Evolutionary conservation across 805 yeast genomes (phyloP).

Genomic region (Blastobotrys terrestris): DNA sequence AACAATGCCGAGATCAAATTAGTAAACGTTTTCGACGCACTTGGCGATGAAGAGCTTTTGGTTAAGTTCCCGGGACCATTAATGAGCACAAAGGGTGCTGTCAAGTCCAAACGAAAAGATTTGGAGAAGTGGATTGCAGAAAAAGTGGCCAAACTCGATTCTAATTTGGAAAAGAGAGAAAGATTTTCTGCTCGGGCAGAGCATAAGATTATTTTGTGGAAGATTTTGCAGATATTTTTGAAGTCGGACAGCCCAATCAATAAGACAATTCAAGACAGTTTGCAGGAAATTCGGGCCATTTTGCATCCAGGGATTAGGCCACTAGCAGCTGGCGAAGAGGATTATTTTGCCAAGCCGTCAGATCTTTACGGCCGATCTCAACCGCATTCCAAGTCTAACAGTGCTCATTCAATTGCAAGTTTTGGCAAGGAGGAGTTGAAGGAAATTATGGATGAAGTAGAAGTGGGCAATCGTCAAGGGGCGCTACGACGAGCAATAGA

Average conservation of each 20-base stretch:
- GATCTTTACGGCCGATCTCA: slow-evolving; percentile 6
- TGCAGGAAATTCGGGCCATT: slow-evolving; percentile 17
- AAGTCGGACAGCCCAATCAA: slow-evolving; percentile 27
- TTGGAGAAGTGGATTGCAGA: slow-evolving; percentile 61
- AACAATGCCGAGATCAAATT: slow-evolving; percentile 28
- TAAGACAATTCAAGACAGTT: slow-evolving; percentile 24
- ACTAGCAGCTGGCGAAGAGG: slow-evolving; percentile 13
- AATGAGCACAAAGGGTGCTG: slow-evolving; percentile 33
- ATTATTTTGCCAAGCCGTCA: slow-evolving; percentile 8
- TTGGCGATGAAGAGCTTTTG: slow-evolving; percentile 27
- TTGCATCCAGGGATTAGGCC: slow-evolving; percentile 21
- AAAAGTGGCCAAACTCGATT: slow-evolving; percentile 24
- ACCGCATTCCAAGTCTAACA: neutral
- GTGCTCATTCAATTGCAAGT: slow-evolving; percentile 4
- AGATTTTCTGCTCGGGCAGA: slow-evolving; percentile 22
- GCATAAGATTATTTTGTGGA: slow-evolving; percentile 28
- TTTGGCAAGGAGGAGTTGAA: slow-evolving; percentile 18
- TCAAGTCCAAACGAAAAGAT: slow-evolving; percentile 57
- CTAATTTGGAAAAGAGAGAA: slow-evolving; percentile 3
- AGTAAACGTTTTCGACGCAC: slow-evolving; percentile 24
- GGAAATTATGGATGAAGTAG: slow-evolving; percentile 15
- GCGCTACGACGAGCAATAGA: slow-evolving; percentile 61
- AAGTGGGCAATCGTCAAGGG: slow-evolving; percentile 53
- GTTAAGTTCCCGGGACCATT: slow-evolving; percentile 64
- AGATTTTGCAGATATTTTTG: slow-evolving; percentile 31